phyloP scores from a whole-genome alignment of 2,329 filamentous ascomycete species.

The Fusarium stilboides region DNA sequence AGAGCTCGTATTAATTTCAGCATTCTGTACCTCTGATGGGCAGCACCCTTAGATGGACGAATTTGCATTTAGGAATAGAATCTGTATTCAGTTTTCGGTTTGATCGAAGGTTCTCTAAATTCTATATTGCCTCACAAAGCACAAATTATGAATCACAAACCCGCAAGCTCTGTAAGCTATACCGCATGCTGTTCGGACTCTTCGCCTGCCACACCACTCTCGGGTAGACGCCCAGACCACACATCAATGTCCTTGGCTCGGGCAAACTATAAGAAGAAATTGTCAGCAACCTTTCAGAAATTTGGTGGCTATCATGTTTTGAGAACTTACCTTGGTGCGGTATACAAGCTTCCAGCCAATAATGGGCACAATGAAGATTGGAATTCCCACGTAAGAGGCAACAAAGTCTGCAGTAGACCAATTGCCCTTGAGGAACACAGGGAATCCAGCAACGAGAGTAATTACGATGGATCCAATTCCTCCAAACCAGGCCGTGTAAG shows the following conservation, averaged over 20 bases:
- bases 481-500: conserved; percentile 75
- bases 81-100: too few species aligned
- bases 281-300: neutral
- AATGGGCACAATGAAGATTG: conserved; percentile 73
- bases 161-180: neutral
- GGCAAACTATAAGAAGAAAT: conserved; percentile 42
- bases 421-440: conserved; percentile 77
- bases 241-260: conserved; percentile 68
- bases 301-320: fast-evolving
- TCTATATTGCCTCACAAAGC: too few species aligned
- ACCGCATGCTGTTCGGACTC: conserved; percentile 11
- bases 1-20: too few species aligned
- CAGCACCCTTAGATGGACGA: too few species aligned
- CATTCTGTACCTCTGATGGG: too few species aligned
- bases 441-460: conserved; percentile 82
- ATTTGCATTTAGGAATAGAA: too few species aligned
- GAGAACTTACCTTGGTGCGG: conserved; percentile 34
- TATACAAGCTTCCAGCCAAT: conserved; percentile 69
- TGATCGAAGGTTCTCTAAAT: too few species aligned
- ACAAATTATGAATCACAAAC: too few species aligned
- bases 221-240: conserved; percentile 41
- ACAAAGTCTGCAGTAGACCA: conserved; percentile 76
- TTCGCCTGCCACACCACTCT: conserved; percentile 15
- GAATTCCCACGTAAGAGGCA: conserved; percentile 75
- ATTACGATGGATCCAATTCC: conserved; percentile 73